A percentile compares a stretch with the other conserved stretches of the same genome.
phyloP scores from a whole-genome alignment of 1,139 yeast genomes.

The Candida smagusa region DNA sequence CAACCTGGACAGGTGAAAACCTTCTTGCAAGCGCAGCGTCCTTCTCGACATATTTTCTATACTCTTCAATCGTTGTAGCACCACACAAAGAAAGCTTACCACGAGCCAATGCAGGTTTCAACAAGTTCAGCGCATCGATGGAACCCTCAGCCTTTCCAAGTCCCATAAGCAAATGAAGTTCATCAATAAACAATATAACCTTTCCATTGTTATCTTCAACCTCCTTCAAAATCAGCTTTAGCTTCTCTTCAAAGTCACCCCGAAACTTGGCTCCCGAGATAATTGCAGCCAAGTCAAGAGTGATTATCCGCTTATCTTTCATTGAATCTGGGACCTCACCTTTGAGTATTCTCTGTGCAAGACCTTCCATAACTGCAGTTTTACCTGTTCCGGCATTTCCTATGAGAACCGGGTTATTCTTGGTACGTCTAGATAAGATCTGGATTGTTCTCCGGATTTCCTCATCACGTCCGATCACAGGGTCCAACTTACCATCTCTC shows the following conservation, averaged over 20 bases:
- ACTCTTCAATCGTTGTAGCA: constrained; percentile 90
- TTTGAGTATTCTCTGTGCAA: constrained; percentile 86
- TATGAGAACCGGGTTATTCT: constrained; percentile 88
- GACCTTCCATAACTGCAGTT: constrained; percentile 93
- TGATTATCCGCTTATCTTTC: constrained; percentile 77
- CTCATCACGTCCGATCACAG: constrained; percentile 95
- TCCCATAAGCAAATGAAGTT: constrained; percentile 85
- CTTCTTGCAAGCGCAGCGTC: constrained; percentile 92
- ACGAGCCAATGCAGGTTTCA: constrained; percentile 92
- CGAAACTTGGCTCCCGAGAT: constrained; percentile 93
- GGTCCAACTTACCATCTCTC: constrained; percentile 85
- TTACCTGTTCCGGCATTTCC: constrained; percentile 99
- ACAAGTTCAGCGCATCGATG: constrained; percentile 89
- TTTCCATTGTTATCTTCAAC: constrained; percentile 79
- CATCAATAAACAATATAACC: constrained; percentile 86
- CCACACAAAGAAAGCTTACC: constrained; percentile 94
- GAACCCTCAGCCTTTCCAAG: constrained; percentile 95
- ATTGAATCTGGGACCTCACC: constrained; percentile 94
- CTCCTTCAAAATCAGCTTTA: constrained; percentile 80
- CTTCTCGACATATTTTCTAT: constrained; percentile 81
- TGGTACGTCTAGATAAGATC: constrained; percentile 85
- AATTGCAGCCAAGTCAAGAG: constrained; percentile 83
- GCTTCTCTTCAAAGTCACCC: constrained; percentile 92
- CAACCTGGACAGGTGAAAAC: constrained; percentile 82
- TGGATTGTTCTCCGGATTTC: constrained; percentile 92